Evolutionary conservation across 805 yeast species (phyloP).

Genomic region (Candida tibetensis): DNA sequence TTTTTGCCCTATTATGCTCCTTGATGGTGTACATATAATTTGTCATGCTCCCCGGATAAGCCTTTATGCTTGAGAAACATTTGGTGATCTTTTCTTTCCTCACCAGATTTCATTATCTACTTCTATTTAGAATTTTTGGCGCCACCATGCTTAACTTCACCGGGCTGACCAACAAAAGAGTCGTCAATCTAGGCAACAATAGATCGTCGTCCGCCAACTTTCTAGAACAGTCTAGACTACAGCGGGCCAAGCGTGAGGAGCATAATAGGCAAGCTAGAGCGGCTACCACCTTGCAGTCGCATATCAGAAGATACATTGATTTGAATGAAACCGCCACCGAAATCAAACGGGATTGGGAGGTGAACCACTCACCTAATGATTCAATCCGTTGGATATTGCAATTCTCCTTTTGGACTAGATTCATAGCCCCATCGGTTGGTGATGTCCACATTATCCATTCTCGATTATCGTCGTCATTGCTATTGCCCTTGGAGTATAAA

Average conservation of each 20-base stretch:
- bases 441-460: too few species aligned
- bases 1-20: too few species aligned
- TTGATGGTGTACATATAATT: too few species aligned
- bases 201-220: conserved; percentile 37
- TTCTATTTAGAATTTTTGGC: too few species aligned
- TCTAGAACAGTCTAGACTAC: conserved; percentile 62
- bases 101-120: too few species aligned
- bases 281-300: conserved; percentile 48
- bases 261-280: conserved; percentile 50
- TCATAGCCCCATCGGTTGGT: neutral
- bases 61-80: too few species aligned
- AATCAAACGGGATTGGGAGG: conserved; percentile 4
- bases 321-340: conserved; percentile 21
- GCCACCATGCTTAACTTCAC: conserved; percentile 52
- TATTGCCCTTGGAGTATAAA: too few species aligned
- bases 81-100: too few species aligned
- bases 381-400: neutral
- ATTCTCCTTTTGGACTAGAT: conserved; percentile 1
- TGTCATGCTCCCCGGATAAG: too few species aligned
- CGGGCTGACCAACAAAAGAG: conserved; percentile 61
- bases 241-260: conserved; percentile 63
- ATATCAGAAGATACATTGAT: conserved; percentile 41
- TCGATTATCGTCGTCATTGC: too few species aligned
- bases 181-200: conserved; percentile 62
- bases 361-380: neutral